Conservation (phyloP, 305 asterid species). For the Solanum hybrid region DNA sequence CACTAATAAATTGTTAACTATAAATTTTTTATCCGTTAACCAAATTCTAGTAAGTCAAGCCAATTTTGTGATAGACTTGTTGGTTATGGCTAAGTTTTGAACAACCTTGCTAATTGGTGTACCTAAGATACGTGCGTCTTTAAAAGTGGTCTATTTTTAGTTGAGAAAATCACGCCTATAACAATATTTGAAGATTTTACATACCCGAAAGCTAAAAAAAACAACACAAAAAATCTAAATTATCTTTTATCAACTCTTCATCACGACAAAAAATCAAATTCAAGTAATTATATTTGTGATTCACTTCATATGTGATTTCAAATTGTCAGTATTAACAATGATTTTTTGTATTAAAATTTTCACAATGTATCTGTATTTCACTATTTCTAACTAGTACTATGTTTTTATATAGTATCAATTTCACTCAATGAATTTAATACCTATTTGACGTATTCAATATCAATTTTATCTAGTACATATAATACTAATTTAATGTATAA, state of each 20-base stretch:
- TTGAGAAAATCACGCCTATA: background rate
- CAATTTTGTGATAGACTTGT: background rate
- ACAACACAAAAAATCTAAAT: background rate
- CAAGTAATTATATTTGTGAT: background rate
- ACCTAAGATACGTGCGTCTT: fast-evolving
- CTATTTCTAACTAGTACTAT: background rate
- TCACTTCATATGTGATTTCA: background rate
- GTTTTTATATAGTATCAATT: background rate
- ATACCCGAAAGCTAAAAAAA: background rate
- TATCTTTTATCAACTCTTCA: background rate
- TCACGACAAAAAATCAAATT: background rate
- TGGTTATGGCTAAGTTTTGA: background rate
- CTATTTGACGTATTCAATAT: background rate
- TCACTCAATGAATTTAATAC: background rate
- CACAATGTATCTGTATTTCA: background rate
- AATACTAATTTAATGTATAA: too few relatives aligned
- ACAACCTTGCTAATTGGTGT: background rate
- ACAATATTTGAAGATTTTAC: background rate
- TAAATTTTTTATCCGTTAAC: background rate
- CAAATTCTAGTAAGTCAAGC: background rate
- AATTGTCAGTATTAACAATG: background rate
- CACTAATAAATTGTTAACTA: background rate
- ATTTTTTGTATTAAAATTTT: background rate
- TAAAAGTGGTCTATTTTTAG: background rate
- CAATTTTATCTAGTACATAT: background rate